Conservation (phyloP, 2,329 filamentous ascomycete species). For the Fusarium graminum region DNA sequence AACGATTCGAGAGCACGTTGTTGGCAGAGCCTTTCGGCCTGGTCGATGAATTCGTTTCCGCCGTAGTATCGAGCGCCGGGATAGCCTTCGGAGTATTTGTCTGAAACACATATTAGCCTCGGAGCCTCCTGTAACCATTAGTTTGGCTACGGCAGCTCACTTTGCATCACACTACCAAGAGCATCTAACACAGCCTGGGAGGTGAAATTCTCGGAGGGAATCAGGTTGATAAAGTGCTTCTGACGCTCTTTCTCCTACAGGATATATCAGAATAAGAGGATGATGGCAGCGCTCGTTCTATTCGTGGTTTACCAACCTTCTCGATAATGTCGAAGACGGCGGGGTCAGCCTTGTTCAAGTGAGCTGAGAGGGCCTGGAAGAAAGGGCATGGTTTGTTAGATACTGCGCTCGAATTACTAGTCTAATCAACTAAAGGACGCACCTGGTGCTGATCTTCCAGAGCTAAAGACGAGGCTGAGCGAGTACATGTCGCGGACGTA, state of each 20-base stretch:
- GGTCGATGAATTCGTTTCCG: slow-evolving; percentile 95
- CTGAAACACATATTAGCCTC: slow-evolving; percentile 56
- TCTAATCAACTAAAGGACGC: slow-evolving; percentile 43
- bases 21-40: slow-evolving; percentile 90
- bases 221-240: slow-evolving; percentile 98
- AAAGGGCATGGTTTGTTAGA: slow-evolving; percentile 33
- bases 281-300: not conserved
- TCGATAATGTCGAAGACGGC: slow-evolving; percentile 90
- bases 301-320: slow-evolving; percentile 70
- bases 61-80: slow-evolving; percentile 97
- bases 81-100: slow-evolving; percentile 99
- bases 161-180: slow-evolving; percentile 94
- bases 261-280: slow-evolving; percentile 3
- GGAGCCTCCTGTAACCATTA: not conserved
- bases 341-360: slow-evolving; percentile 87
- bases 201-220: slow-evolving; percentile 95
- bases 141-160: slow-evolving; percentile 61
- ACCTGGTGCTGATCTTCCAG: slow-evolving; percentile 73
- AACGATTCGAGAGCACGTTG: slow-evolving; percentile 90
- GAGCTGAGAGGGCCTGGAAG: slow-evolving; percentile 81
- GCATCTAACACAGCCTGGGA: slow-evolving; percentile 93
- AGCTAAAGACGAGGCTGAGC: slow-evolving; percentile 61
- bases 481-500: slow-evolving; percentile 43
- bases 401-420: slow-evolving; percentile 5
- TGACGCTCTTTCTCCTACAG: slow-evolving; percentile 91